Evolutionary conservation across 176 grass and related monocot species (phyloP).

Genomic region (Eleusine coracana): DNA sequence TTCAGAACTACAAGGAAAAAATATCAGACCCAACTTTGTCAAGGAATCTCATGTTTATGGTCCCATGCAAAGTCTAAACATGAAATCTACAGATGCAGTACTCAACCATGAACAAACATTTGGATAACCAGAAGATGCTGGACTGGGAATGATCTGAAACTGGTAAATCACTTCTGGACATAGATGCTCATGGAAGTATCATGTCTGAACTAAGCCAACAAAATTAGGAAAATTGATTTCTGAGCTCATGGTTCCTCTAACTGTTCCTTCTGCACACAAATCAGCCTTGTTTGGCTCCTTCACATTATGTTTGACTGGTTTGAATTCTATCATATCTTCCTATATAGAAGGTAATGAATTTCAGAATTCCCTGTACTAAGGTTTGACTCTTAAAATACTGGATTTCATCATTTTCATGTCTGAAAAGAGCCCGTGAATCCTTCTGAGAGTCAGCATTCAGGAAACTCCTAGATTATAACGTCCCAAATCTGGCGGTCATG

Average conservation of each 20-base stretch:
- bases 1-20: not conserved
- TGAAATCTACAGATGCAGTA: slow-evolving; percentile 7
- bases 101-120: slow-evolving; percentile 13
- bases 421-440: not conserved
- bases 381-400: no score
- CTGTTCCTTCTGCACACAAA: slow-evolving; percentile 17
- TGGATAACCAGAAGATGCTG: slow-evolving; percentile 14
- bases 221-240: not conserved
- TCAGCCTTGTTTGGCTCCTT: not conserved
- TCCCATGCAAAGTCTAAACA: slow-evolving; percentile 5
- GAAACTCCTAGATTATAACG: not conserved
- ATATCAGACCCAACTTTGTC: not conserved
- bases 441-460: not conserved
- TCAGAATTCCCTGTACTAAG: not conserved
- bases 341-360: not conserved
- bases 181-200: not conserved
- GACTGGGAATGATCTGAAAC: slow-evolving; percentile 1
- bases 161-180: not conserved
- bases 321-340: not conserved
- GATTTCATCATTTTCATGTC: no score
- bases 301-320: slow-evolving; percentile 19
- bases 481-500: not conserved
- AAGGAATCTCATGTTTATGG: not conserved
- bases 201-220: slow-evolving; percentile 12
- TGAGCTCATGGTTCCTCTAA: slow-evolving; percentile 7